Evolutionary conservation across 2,329 filamentous ascomycete genomes (phyloP).

Genomic region (Aspergillus jensenii): DNA sequence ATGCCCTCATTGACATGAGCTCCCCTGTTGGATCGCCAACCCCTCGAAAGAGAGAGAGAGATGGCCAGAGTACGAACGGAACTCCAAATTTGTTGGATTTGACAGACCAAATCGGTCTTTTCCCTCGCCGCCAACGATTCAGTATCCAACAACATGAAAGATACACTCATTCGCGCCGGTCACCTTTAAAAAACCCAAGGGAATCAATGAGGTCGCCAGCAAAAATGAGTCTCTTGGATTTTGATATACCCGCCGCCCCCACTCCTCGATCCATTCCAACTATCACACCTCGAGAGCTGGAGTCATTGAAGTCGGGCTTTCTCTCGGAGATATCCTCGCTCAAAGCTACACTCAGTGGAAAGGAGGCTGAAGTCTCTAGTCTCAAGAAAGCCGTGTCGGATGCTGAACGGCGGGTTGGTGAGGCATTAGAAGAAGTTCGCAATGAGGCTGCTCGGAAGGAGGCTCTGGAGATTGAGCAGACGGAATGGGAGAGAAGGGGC

Average conservation of each 20-base stretch:
- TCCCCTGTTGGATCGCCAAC: conserved; percentile 43
- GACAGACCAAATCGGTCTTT: conserved; percentile 70
- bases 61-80: conserved; percentile 48
- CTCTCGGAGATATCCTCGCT: conserved; percentile 93
- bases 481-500: conserved; percentile 79
- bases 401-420: conserved; percentile 87
- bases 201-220: conserved; percentile 39
- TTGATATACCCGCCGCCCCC: conserved; percentile 89
- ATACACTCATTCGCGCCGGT: conserved; percentile 42
- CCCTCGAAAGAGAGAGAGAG: conserved; percentile 51
- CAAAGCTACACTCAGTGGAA: conserved; percentile 85
- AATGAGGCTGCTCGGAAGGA: conserved; percentile 73
- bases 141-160: conserved; percentile 31
- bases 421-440: conserved; percentile 77
- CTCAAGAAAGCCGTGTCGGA: conserved; percentile 85
- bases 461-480: conserved; percentile 70
- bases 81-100: conserved; percentile 86
- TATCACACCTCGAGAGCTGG: conserved; percentile 87
- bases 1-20: conserved; percentile 33
- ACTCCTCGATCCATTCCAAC: conserved; percentile 89
- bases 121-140: conserved; percentile 52
- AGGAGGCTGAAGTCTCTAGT: conserved; percentile 85
- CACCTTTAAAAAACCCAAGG: conserved; percentile 43
- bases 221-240: conserved; percentile 75
- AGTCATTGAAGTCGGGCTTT: conserved; percentile 86